These are phyloP conservation scores for Phytopythium ostracodes DNA, from an alignment of 352 stramenopile genomes.

Conservation along the genomic window DNA sequence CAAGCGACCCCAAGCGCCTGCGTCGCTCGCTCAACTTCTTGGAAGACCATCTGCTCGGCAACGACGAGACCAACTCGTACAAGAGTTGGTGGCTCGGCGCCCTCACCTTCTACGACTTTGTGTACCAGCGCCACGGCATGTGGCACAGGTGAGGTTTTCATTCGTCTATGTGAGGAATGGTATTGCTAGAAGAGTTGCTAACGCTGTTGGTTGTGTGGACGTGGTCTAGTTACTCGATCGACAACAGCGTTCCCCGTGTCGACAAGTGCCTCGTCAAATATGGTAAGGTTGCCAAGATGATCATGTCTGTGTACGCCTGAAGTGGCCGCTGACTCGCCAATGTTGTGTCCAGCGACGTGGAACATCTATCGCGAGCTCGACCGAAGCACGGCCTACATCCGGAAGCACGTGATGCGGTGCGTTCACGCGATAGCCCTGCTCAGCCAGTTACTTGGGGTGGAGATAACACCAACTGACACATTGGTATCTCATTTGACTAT, in stretches of 20 bases:
- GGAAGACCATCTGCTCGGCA: slow-evolving; percentile 69
- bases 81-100: slow-evolving; percentile 85
- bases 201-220: not conserved
- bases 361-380: slow-evolving; percentile 85
- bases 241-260: slow-evolving; percentile 61
- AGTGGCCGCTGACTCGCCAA: not conserved
- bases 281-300: slow-evolving; percentile 30
- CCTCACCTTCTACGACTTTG: slow-evolving; percentile 81
- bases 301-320: too few relatives aligned
- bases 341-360: slow-evolving; percentile 44
- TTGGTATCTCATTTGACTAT: not conserved
- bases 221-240: slow-evolving; percentile 55
- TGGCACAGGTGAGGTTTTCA: slow-evolving; percentile 44
- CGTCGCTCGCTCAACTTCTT: slow-evolving; percentile 67
- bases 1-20: slow-evolving; percentile 29
- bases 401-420: slow-evolving; percentile 69
- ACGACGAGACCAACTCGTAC: slow-evolving; percentile 66
- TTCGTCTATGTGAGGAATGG: not conserved
- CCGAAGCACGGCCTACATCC: slow-evolving; percentile 74
- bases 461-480: not conserved
- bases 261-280: slow-evolving; percentile 72
- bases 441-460: too few relatives aligned
- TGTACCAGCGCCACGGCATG: slow-evolving; percentile 84
- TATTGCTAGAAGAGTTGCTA: not conserved
- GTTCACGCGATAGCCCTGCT: too few relatives aligned